phyloP scores from a whole-genome alignment of 495 filamentous ascomycete genomes.

The Aspergillus coremiiformis region DNA sequence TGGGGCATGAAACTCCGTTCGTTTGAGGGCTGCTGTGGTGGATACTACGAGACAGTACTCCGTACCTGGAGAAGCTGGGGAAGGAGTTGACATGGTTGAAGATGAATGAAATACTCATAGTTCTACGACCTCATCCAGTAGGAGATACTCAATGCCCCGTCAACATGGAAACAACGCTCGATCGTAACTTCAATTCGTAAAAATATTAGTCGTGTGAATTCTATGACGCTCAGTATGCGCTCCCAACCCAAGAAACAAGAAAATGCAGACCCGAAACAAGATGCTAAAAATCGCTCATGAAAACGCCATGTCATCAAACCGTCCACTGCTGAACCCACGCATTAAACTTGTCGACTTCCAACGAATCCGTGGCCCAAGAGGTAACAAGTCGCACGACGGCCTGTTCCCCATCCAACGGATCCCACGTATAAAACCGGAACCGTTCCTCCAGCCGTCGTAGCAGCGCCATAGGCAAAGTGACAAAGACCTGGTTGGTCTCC shows the following conservation, averaged over 20 bases:
- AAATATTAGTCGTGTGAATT: not conserved
- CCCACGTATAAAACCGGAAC: constrained; percentile 32
- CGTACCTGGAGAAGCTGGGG: constrained; percentile 6
- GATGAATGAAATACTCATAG: no score
- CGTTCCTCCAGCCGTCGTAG: constrained; percentile 21
- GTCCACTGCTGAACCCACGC: constrained; percentile 23
- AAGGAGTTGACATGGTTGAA: constrained; percentile 1
- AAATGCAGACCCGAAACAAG: not conserved
- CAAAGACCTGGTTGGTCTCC: constrained; percentile 33
- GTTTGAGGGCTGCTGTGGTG: constrained; percentile 40
- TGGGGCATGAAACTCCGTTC: constrained; percentile 37
- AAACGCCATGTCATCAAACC: not conserved
- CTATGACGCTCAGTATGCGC: not conserved
- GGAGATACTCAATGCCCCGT: no score
- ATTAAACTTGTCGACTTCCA: constrained; percentile 33
- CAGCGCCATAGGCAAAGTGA: constrained; percentile 19
- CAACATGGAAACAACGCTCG: no score
- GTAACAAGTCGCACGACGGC: constrained; percentile 27
- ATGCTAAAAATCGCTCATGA: not conserved
- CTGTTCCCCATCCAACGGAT: constrained; percentile 23
- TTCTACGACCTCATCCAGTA: no score
- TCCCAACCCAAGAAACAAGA: not conserved
- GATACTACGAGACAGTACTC: constrained; percentile 30
- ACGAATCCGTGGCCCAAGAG: constrained; percentile 31
- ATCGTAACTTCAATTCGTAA: not conserved